Conservation (phyloP, 495 filamentous ascomycete genomes). For the Jackrogersella minutella region DNA sequence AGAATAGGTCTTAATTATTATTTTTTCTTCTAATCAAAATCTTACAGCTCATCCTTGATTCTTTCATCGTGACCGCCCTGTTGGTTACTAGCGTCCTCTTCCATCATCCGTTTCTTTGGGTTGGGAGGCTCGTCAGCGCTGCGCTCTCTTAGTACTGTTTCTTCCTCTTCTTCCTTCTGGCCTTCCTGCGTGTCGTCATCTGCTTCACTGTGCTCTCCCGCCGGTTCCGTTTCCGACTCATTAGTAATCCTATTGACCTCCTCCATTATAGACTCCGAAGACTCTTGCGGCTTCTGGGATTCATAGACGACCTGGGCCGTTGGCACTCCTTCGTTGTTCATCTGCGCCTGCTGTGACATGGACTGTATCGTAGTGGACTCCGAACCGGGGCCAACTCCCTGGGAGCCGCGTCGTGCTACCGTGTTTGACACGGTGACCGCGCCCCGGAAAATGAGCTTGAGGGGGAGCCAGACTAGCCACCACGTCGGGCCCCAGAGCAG, state of each 20-base stretch:
- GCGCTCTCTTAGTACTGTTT: constrained; percentile 57
- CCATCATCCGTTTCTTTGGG: constrained; percentile 87
- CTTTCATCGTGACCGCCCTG: constrained; percentile 35
- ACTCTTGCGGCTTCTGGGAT: constrained; percentile 27
- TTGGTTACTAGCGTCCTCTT: constrained; percentile 58
- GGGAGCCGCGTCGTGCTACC: constrained; percentile 46
- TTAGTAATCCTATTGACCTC: constrained; percentile 59
- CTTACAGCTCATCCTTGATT: constrained; percentile 53
- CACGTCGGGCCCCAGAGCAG: constrained; percentile 88
- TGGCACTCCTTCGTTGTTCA: constrained; percentile 57
- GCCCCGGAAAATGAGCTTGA: constrained; percentile 64
- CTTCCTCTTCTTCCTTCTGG: constrained; percentile 51
- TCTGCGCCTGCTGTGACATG: constrained; percentile 44
- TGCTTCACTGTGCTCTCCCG: constrained; percentile 27
- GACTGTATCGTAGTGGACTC: constrained; percentile 39
- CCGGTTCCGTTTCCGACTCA: constrained; percentile 44
- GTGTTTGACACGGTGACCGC: constrained; percentile 55
- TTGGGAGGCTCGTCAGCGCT: constrained; percentile 62
- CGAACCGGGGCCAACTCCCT: constrained; percentile 47
- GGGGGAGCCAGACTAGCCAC: constrained; percentile 84
- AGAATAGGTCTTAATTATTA: constrained; percentile 22
- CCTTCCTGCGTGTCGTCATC: constrained; percentile 33
- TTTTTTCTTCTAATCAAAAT: constrained; percentile 25
- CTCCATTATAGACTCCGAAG: constrained; percentile 53
- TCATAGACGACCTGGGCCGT: constrained; percentile 47